Base-by-base conservation (phyloP, 176 grass and related monocot species). In the Juncus effusus region DNA sequence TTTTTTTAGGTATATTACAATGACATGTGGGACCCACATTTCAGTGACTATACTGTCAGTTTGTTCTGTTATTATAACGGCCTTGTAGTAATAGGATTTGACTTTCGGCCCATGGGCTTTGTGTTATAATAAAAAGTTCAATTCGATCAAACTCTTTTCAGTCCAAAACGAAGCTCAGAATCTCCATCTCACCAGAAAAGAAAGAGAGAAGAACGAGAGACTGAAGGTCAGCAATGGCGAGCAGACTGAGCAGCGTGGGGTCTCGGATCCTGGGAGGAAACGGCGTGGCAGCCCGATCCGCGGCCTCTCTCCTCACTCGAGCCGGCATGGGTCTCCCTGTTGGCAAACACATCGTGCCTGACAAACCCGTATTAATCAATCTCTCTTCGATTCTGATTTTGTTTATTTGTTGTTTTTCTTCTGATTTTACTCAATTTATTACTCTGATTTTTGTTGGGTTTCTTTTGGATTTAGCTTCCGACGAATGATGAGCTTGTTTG, bases 281-380 rank as follows among this genome's bases (percentile, higher is more conserved):
- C 11, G 86, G 90, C 71, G 78, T 78, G 3, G 83, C 70, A 5
- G 83, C 78, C 0, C 89, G 95, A 69, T 85, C 89, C n/a, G 81
- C 80, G 12, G 75, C 83, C 8, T 80, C 86, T 45, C 78, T 99
- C 64, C 95, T 80, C 9, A 60, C 82, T 61, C 86, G 95, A 63
- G 77, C 95, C 37, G 95, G 95, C 64, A 87, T 99, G 95, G 95
- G 89, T 9, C 85, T 99, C 35, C 89, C 95, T 42, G 81, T 84
- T 54, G 95, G 89, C 55, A 78, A 80, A 54, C 95, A 94, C 83
- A 90, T 99, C 80, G 89, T 94, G 72, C 95, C 95, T 44, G 86
- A 99, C 58, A 82, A 90, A 72, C 89, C 95, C 51, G 95, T 99
- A 85, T 42, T 1, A n/a, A 51, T 4, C 16, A 2, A 36, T 5